Conservation (phyloP, 495 filamentous ascomycete genomes). For the Penicillium canariense region DNA sequence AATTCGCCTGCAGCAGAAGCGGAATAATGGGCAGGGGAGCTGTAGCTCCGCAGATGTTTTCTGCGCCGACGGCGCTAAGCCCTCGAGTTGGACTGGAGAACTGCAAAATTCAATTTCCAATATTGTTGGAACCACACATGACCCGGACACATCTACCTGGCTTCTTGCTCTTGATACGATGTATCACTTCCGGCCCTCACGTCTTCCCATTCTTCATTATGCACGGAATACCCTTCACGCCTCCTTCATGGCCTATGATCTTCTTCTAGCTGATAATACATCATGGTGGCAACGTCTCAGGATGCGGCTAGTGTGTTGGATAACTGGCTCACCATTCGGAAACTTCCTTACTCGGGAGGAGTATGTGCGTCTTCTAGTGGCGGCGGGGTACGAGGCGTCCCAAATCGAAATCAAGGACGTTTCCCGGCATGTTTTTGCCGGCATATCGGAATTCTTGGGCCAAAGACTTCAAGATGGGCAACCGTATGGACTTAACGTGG, state of each 20-base stretch:
- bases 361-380: conserved; percentile 51
- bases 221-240: conserved; percentile 33
- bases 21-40: background rate
- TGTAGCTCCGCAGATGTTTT: conserved; percentile 22
- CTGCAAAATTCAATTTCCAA: conserved; percentile 18
- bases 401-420: conserved; percentile 44
- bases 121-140: background rate
- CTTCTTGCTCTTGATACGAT: conserved; percentile 50
- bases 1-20: background rate
- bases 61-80: conserved; percentile 33
- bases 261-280: conserved; percentile 25
- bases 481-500: conserved; percentile 36
- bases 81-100: conserved; percentile 25
- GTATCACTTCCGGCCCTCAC: conserved; percentile 51
- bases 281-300: conserved; percentile 23
- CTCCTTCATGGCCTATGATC: conserved; percentile 46
- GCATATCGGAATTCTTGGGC: conserved; percentile 35
- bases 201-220: conserved; percentile 36
- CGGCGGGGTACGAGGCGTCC: conserved; percentile 38
- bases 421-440: conserved; percentile 41
- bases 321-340: conserved; percentile 31
- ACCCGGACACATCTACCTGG: conserved; percentile 26
- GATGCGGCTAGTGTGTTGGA: conserved; percentile 33
- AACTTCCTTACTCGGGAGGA: conserved; percentile 53
- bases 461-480: conserved; percentile 28